Conservation (phyloP, 306 rosid genomes). For the Rubus idaeus region DNA sequence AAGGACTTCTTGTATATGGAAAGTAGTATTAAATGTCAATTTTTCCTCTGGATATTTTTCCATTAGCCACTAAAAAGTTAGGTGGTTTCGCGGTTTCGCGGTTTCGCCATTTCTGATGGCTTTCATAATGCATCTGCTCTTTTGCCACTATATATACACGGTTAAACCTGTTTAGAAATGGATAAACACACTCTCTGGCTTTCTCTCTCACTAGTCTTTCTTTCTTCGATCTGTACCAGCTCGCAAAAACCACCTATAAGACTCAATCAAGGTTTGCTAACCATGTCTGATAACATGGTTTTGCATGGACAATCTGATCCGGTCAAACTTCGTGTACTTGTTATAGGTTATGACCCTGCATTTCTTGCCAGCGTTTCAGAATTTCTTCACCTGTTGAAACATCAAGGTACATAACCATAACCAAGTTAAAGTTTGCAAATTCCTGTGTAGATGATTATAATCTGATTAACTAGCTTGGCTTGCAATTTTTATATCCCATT, state of each 20-base stretch:
- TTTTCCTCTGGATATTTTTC: background rate
- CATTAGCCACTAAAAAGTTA: background rate
- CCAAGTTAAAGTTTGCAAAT: background rate
- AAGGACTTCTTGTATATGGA: background rate
- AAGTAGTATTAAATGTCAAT: conserved; percentile 1
- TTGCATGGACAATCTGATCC: background rate
- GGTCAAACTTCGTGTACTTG: conserved; percentile 12
- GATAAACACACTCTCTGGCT: background rate
- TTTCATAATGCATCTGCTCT: background rate
- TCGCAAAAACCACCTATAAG: background rate
- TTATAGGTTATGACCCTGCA: conserved; percentile 6
- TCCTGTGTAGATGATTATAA: background rate
- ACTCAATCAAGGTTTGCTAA: background rate
- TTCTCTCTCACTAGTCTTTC: background rate
- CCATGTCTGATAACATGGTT: background rate
- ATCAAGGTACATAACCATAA: conserved; percentile 10
- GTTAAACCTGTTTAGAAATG: background rate
- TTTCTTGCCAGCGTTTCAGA: conserved; percentile 13
- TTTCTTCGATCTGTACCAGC: background rate
- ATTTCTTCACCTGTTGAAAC: conserved; percentile 13
- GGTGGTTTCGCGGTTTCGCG: conserved; percentile 14
- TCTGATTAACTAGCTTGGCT: background rate
- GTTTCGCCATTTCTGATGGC: conserved; percentile 3
- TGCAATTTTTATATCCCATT: background rate
- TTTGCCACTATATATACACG: background rate